Evolutionary conservation across 2,329 filamentous ascomycete species (phyloP), one percentile per base, ranked within the genome.

Genomic region (Hypoxylon sp.): DNA sequence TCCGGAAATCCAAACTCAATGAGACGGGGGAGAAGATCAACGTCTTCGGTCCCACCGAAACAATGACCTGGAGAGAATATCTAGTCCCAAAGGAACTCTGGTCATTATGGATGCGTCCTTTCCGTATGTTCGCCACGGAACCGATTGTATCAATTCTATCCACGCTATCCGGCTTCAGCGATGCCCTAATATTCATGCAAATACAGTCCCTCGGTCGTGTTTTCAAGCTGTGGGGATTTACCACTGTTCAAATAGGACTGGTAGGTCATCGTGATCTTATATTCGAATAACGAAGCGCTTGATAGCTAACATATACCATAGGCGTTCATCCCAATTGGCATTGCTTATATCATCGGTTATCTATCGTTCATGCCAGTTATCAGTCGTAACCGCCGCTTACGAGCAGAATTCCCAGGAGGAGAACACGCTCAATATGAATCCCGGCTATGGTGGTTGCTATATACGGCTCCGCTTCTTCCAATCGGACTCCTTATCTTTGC

Each of bases 101-200:
- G 8, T 77, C 81, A 6, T 85, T 89, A 63, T 89, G 88, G 86
- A 77, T 83, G 39, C 85, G 88, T 1, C 88, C 89, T n/a, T 91
- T 89, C 78, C 81, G 81, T 64, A 88, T 90, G 84, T 88, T 90
- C 73, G 66, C 87, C 51, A 88, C 83, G 1, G 89, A 91, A 75
- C 87, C 87, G 0, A 91, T 91, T 66, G 88, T 91, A 17, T 78
- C 86, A 39, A 84, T 83, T 60, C 80, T 90, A 3, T 90, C 88
- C 3, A 79, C 88, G 1, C 81, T 90, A 47, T 87, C 83, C 59
- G 88, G 88, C 37, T 90, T 91, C 81, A 86, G 83, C 72, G 88
- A 91, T 72, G 87, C 88, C 1, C 80, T 91, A 47, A 90, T 91
- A 74, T 91, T 91, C 80, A 90, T 88, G 80, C 90, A 90, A 77